Conservation (phyloP, 2,329 filamentous ascomycete genomes). For the Colletotrichum sp. region DNA sequence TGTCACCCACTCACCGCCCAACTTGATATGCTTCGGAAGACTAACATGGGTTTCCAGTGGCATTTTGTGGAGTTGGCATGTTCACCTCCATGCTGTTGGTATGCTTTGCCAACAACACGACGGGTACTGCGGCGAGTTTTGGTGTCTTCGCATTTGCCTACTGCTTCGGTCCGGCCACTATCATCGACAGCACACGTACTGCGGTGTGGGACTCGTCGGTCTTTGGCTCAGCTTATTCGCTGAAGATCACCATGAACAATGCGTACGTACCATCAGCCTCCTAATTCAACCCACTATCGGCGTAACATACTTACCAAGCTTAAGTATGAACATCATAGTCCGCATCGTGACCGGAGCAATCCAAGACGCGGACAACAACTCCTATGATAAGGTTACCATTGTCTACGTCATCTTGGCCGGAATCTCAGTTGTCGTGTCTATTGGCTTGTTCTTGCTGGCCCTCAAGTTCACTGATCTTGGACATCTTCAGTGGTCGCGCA, state of each 20-base stretch:
- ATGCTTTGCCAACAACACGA: conserved; percentile 51
- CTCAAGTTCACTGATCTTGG: conserved; percentile 41
- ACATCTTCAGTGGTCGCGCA: conserved; percentile 62
- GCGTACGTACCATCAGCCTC: neutral
- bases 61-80: conserved; percentile 50
- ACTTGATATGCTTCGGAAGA: neutral
- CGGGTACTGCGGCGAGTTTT: conserved; percentile 63
- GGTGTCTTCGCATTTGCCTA: conserved; percentile 63
- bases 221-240: conserved; percentile 63
- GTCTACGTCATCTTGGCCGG: conserved; percentile 61
- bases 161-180: conserved; percentile 60
- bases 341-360: conserved; percentile 61
- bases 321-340: conserved; percentile 64
- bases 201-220: conserved; percentile 64
- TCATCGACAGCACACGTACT: conserved; percentile 66
- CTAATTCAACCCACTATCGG: neutral
- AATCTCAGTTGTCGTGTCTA: conserved; percentile 49
- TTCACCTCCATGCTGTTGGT: conserved; percentile 55
- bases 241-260: conserved; percentile 69
- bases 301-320: neutral
- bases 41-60: conserved; percentile 25
- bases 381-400: conserved; percentile 58
- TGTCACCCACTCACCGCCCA: neutral
- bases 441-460: conserved; percentile 41
- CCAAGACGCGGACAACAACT: conserved; percentile 61